Evolutionary conservation across 768 basidiomycete genomes (phyloP), one percentile per base, ranked within the genome.

Genomic region (Tricholoma terreum): DNA sequence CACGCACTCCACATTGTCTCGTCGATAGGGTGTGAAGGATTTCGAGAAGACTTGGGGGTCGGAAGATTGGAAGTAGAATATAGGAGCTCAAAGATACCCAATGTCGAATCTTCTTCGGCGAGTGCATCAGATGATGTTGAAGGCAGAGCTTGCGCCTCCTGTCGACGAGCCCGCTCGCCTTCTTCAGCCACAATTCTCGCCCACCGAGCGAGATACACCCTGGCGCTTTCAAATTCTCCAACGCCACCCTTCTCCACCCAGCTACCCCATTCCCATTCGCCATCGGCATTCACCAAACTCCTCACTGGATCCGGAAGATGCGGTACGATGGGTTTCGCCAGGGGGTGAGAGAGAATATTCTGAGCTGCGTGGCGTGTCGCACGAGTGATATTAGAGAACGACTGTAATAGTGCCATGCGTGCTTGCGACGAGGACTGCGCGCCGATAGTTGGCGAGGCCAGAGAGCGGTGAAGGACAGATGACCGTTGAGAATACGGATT

Each of bases 161-260:
- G 81, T 61, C 86, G 75, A 42, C 97, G 80, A 5, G 94, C 86
- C 14, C 92, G 81, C 70, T 99, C 97, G 15, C 97, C 97, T 69
- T 98, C 97, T 71, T 99, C 97, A 1, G 97, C 97, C 1, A 98
- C 97, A 57, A 94, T 90, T 50, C 95, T 81, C 3, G 97, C 97
- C 97, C 97, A 99, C 31, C 92, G 80, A 9, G 97, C 97, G 8
- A 99, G 83, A 70, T 98, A 98, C 6, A 98, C 92, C 4, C 95
- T 80, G 0, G 97, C 97, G 58, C 91, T 91, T 73, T 98, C 97
- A 69, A 96, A 98, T 69, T 97, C 94, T 6, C 93, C 94, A 2
- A 97, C 91, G 0, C 94, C 90, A 33, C 92, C 88, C 67, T 90
- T 90, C 70, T 94, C 92, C 0, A 92, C 90, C 92, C 92, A 93